These are phyloP conservation scores for Wickerhamiella sergipiensis DNA, from an alignment of 805 yeast genomes.

Conservation along the genomic window DNA sequence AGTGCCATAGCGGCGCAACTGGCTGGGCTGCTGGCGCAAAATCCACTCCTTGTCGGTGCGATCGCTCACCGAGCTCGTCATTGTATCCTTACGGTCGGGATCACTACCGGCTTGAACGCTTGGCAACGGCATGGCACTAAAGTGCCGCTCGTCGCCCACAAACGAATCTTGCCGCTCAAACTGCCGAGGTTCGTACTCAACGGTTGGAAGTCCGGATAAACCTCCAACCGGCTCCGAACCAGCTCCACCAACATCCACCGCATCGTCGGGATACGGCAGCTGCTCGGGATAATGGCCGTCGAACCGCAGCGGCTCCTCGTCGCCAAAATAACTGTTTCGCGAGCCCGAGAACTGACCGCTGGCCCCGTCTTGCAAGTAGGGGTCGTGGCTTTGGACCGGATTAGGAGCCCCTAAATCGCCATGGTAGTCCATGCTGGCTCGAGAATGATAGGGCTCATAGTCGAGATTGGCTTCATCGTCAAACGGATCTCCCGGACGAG, in stretches of 20 bases:
- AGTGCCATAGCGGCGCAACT: slow-evolving; percentile 23
- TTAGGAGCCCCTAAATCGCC: neutral
- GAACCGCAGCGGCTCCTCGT: neutral
- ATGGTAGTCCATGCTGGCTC: neutral
- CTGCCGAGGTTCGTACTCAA: neutral
- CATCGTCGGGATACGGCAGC: neutral
- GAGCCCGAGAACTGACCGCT: neutral
- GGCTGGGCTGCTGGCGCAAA: slow-evolving; percentile 21
- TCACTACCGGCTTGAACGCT: neutral
- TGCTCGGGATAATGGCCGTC: neutral
- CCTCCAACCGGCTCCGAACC: neutral
- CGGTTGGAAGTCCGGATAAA: neutral
- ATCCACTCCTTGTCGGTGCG: slow-evolving; percentile 14
- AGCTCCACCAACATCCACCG: neutral
- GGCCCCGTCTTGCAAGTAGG: neutral
- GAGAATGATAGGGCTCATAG: neutral
- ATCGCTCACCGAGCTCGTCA: neutral
- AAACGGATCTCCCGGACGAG: neutral
- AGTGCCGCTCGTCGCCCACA: neutral
- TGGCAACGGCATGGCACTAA: neutral
- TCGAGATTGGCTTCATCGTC: neutral
- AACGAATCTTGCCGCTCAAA: neutral
- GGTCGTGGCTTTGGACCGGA: neutral
- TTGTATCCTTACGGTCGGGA: neutral
- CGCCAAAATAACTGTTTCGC: neutral